Evolutionary conservation across 495 filamentous ascomycete genomes (phyloP).

Genomic region (Staphylotrichum tortipilum): DNA sequence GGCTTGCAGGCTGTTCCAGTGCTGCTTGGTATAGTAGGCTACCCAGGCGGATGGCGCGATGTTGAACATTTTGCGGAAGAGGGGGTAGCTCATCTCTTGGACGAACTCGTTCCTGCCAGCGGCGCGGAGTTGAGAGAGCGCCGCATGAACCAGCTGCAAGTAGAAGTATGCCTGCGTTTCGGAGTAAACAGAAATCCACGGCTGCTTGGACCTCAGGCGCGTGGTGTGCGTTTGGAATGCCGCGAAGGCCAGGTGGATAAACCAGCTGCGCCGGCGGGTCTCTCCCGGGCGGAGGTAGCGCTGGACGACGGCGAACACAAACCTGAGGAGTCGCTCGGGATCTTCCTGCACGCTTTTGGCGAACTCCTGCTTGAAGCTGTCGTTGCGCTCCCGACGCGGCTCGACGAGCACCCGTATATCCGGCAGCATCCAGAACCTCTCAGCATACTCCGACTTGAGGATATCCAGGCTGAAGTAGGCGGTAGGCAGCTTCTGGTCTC

Average conservation of each 20-base stretch:
- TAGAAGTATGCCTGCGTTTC: slow-evolving; percentile 17
- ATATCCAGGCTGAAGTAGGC: slow-evolving; percentile 13
- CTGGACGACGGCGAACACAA: slow-evolving; percentile 13
- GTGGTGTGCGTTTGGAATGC: slow-evolving; percentile 7
- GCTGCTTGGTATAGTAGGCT: slow-evolving; percentile 9
- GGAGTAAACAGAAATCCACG: slow-evolving; percentile 5
- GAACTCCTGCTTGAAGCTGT: background rate
- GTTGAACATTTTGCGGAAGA: slow-evolving; percentile 5
- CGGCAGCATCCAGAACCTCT: slow-evolving; percentile 16
- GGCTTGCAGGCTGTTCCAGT: slow-evolving; percentile 12
- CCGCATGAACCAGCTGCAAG: slow-evolving; percentile 15
- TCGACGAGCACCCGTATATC: slow-evolving; percentile 7
- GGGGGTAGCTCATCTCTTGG: slow-evolving; percentile 9
- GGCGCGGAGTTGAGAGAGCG: slow-evolving; percentile 1
- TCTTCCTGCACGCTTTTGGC: background rate
- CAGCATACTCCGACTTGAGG: slow-evolving; percentile 3
- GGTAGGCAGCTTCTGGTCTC: slow-evolving; percentile 4
- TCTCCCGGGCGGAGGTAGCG: slow-evolving; percentile 10
- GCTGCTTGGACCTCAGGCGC: slow-evolving; percentile 3
- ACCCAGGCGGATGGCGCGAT: slow-evolving; percentile 11
- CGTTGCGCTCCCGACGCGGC: background rate
- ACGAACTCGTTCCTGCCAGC: background rate
- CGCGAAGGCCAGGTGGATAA: slow-evolving; percentile 16
- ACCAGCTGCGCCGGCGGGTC: slow-evolving; percentile 15
- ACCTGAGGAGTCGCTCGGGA: slow-evolving; percentile 9